Evolutionary conservation across 805 yeast species (phyloP).

Genomic region (Lachancea fermentati): DNA sequence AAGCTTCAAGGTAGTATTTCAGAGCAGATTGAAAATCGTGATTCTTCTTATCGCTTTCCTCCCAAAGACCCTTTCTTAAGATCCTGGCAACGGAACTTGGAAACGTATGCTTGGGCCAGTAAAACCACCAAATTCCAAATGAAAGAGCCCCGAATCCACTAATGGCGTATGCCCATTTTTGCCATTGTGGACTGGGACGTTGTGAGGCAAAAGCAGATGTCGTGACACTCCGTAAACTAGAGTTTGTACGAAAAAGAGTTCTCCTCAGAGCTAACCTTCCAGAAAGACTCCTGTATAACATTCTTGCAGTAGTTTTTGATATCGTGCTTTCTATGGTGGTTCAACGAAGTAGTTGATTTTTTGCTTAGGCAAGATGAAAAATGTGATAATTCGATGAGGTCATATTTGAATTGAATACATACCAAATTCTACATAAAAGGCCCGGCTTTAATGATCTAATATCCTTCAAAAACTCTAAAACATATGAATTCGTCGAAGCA

Average conservation of each 20-base stretch:
- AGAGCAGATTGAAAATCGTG: slow-evolving; percentile 57
- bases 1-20: slow-evolving; percentile 66
- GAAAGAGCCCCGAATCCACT: slow-evolving; percentile 23
- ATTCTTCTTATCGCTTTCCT: slow-evolving; percentile 66
- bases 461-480: no score
- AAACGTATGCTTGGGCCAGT: slow-evolving; percentile 65
- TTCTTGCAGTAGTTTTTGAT: no score
- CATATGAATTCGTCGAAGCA: no score
- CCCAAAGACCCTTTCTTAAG: slow-evolving; percentile 74
- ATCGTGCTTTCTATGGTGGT: no score
- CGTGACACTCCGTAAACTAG: not conserved
- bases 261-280: no score
- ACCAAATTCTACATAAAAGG: no score
- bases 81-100: slow-evolving; percentile 65
- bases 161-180: slow-evolving; percentile 8
- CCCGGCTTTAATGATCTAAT: no score
- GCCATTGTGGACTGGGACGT: slow-evolving; percentile 3
- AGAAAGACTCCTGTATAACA: no score
- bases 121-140: slow-evolving; percentile 35
- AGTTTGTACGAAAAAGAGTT: not conserved
- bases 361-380: no score
- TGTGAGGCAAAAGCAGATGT: not conserved
- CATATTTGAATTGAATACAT: no score
- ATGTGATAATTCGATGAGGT: no score
- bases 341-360: no score